Percentiles rank a stretch among this genome's conserved stretches.
Conservation (phyloP, 345 rosid genomes). For the Draba incana region DNA sequence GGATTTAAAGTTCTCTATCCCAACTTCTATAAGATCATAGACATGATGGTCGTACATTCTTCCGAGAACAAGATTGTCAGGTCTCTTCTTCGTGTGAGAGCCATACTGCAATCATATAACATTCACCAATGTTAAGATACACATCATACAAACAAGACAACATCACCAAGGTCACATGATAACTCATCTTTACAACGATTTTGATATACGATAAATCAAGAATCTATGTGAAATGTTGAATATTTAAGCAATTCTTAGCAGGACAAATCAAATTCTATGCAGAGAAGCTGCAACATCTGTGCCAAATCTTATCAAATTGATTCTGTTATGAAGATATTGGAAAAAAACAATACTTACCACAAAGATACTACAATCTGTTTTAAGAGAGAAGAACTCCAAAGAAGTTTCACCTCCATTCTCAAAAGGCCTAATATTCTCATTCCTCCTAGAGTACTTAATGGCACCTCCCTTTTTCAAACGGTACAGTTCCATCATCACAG, state of each 20-base stretch:
- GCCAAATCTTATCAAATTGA: not conserved
- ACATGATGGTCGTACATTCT: conserved; percentile 82
- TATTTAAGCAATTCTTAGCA: not conserved
- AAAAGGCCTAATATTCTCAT: conserved; percentile 89
- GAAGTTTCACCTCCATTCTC: conserved; percentile 94
- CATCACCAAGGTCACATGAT: not conserved
- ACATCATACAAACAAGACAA: not conserved
- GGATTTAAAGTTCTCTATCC: conserved; percentile 81
- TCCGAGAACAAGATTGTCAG: conserved; percentile 85
- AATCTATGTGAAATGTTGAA: not conserved
- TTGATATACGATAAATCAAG: not conserved
- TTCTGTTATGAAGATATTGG: not conserved
- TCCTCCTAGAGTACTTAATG: conserved; percentile 80
- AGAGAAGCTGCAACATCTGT: conserved; percentile 8
- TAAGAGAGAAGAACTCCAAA: conserved; percentile 86
- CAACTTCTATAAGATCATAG: conserved; percentile 92
- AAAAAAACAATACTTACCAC: conserved; percentile 55
- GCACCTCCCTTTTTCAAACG: conserved; percentile 78
- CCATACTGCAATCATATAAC: conserved; percentile 61
- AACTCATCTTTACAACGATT: not conserved
- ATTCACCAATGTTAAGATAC: conserved; percentile 7
- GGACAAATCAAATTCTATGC: not conserved
- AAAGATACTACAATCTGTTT: conserved; percentile 91
- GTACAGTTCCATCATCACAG: conserved; percentile 65
- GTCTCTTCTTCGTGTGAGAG: conserved; percentile 89